These are phyloP conservation scores for Penicillium atrosanguineum DNA, from an alignment of 495 filamentous ascomycete genomes.

Conservation along the genomic window DNA sequence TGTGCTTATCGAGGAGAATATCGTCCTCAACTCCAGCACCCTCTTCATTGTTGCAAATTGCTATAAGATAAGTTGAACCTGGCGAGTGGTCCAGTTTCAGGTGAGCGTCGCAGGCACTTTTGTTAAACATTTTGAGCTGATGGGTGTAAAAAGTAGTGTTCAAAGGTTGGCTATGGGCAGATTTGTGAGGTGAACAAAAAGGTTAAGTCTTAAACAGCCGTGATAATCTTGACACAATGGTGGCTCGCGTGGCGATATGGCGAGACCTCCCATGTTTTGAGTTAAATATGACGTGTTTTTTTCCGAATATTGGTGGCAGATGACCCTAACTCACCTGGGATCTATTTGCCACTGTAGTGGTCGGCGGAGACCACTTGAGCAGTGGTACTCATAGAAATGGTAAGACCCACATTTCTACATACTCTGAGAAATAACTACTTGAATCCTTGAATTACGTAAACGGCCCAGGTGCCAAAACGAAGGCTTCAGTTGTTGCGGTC, in stretches of 20 bases:
- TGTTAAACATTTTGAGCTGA: slow-evolving; percentile 10
- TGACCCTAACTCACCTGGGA: neutral
- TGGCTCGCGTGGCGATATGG: neutral
- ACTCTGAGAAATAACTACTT: no score
- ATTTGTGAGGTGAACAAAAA: neutral
- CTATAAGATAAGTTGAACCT: slow-evolving; percentile 3
- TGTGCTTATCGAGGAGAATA: slow-evolving; percentile 8
- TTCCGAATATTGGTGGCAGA: neutral
- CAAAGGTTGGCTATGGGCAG: neutral
- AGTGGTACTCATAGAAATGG: no score
- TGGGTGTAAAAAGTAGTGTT: neutral
- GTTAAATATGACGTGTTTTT: neutral
- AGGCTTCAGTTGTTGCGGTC: no score
- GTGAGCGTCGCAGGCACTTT: slow-evolving; percentile 15
- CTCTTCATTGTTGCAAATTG: slow-evolving; percentile 21
- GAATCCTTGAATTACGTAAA: no score
- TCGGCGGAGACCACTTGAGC: no score
- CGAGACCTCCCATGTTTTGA: neutral
- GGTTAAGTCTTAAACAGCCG: neutral
- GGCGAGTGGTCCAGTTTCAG: neutral
- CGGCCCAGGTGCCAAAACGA: no score
- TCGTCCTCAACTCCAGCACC: slow-evolving; percentile 11
- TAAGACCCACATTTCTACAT: no score
- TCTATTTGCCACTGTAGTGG: neutral
- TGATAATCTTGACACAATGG: neutral